Base-by-base conservation (phyloP, 163 green algal species). In the Scenedesmus sp. region DNA sequence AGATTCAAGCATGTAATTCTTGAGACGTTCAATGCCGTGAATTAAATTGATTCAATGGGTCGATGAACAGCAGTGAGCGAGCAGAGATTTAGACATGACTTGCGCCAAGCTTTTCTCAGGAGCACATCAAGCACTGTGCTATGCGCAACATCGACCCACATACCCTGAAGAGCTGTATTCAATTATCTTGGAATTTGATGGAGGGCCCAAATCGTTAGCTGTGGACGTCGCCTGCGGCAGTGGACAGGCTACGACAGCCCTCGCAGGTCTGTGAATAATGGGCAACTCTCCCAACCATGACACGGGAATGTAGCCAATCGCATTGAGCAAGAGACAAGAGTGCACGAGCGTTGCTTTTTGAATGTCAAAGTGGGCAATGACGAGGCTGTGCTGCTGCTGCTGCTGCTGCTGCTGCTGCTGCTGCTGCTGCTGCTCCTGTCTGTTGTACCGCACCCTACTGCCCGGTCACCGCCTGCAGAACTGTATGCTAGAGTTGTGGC, bases 211-310 rank as follows among this genome's bases (percentile, higher is more conserved):
- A 15, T 1, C 20, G 4, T 40, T 87, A 43, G 90, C 90, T 0
- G 46, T 94, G 9, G 92, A 94, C 65, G 88, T 94, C 6, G 92
- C 82, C 5, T 92, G 83, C 2, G 92, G 92, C 83, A 91, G 43
- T 44, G 86, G 92, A 6, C 92, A 94, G 70, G 89, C 79, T 53
- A 44, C 86, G 16, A 12, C 59, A 22, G 49, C 40, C 6, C 68
- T 89, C 30, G 85, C 85, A 72, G 85, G 44, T 82, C 24, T 3
- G 68, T 22, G 37, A 42, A 10, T n/a, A 6, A 7, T n/a, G 22
- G 9, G 1, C 20, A 70, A 1, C 30, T 70, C 20, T 70, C 20
- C 10, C 22, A 61, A 10, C n/a, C 12, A 22, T 22, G 20, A 61
- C 51, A 61, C 51, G 51, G 4, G 22, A 18, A 61, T 53, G 10